A percentile compares a stretch with the other conserved stretches of the same genome.
These are phyloP conservation scores for Diospyros lotus DNA, from an alignment of 148 eudicot genomes.

Conservation along the genomic window DNA sequence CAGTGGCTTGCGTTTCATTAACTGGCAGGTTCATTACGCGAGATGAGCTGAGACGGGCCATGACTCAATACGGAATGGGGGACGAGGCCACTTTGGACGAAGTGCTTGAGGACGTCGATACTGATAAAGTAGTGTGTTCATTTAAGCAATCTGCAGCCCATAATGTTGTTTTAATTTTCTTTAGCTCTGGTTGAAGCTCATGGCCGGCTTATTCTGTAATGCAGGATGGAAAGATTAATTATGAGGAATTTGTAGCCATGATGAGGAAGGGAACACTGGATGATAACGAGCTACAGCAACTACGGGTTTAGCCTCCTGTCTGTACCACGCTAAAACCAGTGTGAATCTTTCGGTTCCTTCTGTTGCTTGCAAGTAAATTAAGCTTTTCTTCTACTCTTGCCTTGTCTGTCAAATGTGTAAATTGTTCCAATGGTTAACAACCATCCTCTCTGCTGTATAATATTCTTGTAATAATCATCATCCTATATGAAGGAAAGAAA, in stretches of 20 bases:
- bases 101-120: slow-evolving; percentile 79
- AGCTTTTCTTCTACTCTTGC: not conserved
- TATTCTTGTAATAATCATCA: too few species aligned
- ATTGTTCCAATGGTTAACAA: too few species aligned
- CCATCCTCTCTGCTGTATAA: too few species aligned
- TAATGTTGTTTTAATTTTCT: not conserved
- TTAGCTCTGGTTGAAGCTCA: not conserved
- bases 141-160: not conserved
- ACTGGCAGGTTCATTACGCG: slow-evolving; percentile 62
- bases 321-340: too few species aligned
- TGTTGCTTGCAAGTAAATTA: slow-evolving; percentile 7
- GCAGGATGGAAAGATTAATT: slow-evolving; percentile 86
- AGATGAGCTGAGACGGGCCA: slow-evolving; percentile 76
- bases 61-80: slow-evolving; percentile 78
- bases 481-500: too few species aligned
- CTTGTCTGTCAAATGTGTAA: too few species aligned
- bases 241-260: slow-evolving; percentile 26
- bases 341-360: not conserved
- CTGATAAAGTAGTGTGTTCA: slow-evolving; percentile 43
- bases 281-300: slow-evolving; percentile 22
- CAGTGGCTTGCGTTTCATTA: not conserved
- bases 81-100: slow-evolving; percentile 91
- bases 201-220: not conserved
- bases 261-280: slow-evolving; percentile 69
- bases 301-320: not conserved